Conservation (phyloP, 2,329 filamentous ascomycete genomes). For the Colletotrichum sublineola region DNA sequence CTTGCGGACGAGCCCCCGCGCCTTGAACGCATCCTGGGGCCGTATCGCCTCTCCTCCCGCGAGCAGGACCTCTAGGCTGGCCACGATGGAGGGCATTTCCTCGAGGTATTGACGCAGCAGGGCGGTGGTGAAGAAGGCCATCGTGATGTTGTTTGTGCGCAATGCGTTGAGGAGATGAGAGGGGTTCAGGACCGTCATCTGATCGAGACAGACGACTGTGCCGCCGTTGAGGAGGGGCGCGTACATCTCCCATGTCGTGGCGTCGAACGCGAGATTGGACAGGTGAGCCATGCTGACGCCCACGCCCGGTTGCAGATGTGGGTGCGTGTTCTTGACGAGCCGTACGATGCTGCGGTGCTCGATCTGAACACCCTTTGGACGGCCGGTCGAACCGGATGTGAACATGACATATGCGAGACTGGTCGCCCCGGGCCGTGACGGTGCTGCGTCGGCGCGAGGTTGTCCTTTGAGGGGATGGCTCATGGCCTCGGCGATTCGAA, state of each 20-base stretch:
- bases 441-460: not conserved
- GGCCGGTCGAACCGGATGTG: conserved; percentile 64
- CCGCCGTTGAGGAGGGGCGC: conserved; percentile 44
- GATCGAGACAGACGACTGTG: conserved; percentile 43
- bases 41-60: conserved; percentile 50
- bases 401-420: conserved; percentile 58
- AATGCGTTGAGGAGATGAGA: conserved; percentile 39
- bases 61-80: conserved; percentile 52
- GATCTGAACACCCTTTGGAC: conserved; percentile 62
- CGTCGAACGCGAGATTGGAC: conserved; percentile 45
- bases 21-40: conserved; percentile 19
- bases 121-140: conserved; percentile 46
- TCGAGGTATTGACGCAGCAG: conserved; percentile 41
- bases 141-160: conserved; percentile 51
- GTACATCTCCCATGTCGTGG: conserved; percentile 44
- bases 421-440: conserved; percentile 16
- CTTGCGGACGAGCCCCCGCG: not conserved
- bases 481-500: not conserved
- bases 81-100: conserved; percentile 53
- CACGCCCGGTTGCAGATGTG: not conserved
- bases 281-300: not conserved
- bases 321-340: conserved; percentile 4
- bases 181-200: conserved; percentile 34
- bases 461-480: not conserved
- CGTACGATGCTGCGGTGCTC: conserved; percentile 42